Conservation (phyloP, 345 rosid species). For the Kernera saxatilis region DNA sequence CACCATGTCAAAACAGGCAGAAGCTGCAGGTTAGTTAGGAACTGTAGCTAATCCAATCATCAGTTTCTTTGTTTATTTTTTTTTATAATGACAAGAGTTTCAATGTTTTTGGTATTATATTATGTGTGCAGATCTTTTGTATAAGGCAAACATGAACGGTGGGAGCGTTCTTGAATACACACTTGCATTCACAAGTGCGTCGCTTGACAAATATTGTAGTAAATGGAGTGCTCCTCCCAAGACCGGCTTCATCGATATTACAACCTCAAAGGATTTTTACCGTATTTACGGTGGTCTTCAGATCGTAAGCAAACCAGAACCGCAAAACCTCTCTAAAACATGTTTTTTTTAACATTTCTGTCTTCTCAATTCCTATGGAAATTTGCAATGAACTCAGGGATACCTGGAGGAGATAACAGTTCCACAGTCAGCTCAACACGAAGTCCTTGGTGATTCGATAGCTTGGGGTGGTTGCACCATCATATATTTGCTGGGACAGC, state of each 20-base stretch:
- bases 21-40: constrained; percentile 77
- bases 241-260: constrained; percentile 92
- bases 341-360: neutral
- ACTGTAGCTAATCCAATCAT: neutral
- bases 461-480: constrained; percentile 99
- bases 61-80: neutral
- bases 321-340: neutral
- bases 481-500: constrained; percentile 92
- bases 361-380: neutral
- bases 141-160: constrained; percentile 85
- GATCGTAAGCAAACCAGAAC: constrained; percentile 51
- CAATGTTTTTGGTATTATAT: constrained; percentile 5
- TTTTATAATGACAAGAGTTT: neutral
- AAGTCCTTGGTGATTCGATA: constrained; percentile 78
- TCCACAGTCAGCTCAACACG: constrained; percentile 44
- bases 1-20: constrained; percentile 97
- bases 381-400: constrained; percentile 44
- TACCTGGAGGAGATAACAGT: constrained; percentile 72
- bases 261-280: constrained; percentile 92
- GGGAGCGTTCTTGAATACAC: constrained; percentile 95
- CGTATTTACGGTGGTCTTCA: constrained; percentile 97
- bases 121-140: constrained; percentile 68
- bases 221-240: constrained; percentile 98
- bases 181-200: constrained; percentile 96
- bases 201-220: constrained; percentile 84